A percentile compares a stretch with the other conserved stretches of the same genome.
These are phyloP conservation scores for Phytophthora vignae DNA, from an alignment of 352 stramenopile species.

Conservation along the genomic window DNA sequence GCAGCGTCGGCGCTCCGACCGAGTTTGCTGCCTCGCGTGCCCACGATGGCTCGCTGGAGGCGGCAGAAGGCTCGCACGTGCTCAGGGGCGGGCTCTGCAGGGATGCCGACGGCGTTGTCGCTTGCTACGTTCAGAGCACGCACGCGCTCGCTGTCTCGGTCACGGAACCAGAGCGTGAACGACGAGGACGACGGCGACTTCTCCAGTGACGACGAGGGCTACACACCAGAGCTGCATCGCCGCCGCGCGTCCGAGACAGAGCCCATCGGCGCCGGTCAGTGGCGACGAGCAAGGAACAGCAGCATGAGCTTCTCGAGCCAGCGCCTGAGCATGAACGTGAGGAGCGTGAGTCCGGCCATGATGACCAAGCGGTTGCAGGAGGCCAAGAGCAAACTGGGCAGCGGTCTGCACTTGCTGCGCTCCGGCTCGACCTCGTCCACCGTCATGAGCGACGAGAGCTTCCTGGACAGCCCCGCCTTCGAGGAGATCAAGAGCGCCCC, in stretches of 20 bases:
- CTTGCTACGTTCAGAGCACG: conserved; percentile 44
- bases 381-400: conserved; percentile 41
- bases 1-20: conserved; percentile 11
- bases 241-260: conserved; percentile 23
- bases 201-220: conserved; percentile 69
- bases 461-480: conserved; percentile 37
- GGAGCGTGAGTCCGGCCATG: conserved; percentile 33
- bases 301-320: conserved; percentile 40
- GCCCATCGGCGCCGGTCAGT: conserved; percentile 22
- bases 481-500: conserved; percentile 35
- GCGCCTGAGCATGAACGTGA: conserved; percentile 42
- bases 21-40: conserved; percentile 30
- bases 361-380: conserved; percentile 41
- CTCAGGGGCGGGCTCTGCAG: conserved; percentile 38
- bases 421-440: conserved; percentile 59
- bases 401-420: conserved; percentile 48
- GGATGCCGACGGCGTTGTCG: conserved; percentile 35
- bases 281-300: conserved; percentile 39
- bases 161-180: conserved; percentile 29
- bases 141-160: conserved; percentile 40
- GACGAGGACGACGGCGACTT: conserved; percentile 59
- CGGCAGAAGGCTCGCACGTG: conserved; percentile 55
- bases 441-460: conserved; percentile 61
- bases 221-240: conserved; percentile 37
- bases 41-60: conserved; percentile 31